Percentiles rank a stretch among this genome's conserved stretches.
Conservation (phyloP, 805 yeast genomes). For the Wickerhamiella shivajii region DNA sequence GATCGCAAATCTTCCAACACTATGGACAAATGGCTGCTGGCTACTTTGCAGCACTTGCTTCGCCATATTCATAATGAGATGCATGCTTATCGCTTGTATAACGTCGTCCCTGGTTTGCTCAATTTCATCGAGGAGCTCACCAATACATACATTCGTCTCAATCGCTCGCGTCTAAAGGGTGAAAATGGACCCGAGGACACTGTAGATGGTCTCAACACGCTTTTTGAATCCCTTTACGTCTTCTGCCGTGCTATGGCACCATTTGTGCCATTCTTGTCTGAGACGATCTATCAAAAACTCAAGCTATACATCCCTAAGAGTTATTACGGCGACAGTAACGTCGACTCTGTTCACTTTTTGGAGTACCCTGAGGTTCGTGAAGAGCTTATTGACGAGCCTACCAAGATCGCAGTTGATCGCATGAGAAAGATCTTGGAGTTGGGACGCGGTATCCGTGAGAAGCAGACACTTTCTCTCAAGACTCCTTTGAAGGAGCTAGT, state of each 20-base stretch:
- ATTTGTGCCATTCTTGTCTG: slow-evolving; percentile 92
- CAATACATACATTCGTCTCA: slow-evolving; percentile 97
- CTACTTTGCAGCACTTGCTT: slow-evolving; percentile 87
- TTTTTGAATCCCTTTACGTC: slow-evolving; percentile 78
- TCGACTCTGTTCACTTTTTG: slow-evolving; percentile 84
- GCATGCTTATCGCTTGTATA: slow-evolving; percentile 78
- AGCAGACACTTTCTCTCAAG: slow-evolving; percentile 83
- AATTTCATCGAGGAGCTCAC: slow-evolving; percentile 86
- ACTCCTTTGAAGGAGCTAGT: slow-evolving; percentile 84
- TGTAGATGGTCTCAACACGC: slow-evolving; percentile 71
- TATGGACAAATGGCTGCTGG: slow-evolving; percentile 95
- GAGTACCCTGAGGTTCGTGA: slow-evolving; percentile 74
- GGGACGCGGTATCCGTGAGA: slow-evolving; percentile 94
- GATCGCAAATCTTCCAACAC: slow-evolving; percentile 58
- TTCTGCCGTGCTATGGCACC: slow-evolving; percentile 97
- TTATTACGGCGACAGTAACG: slow-evolving; percentile 34
- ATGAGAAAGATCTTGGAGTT: slow-evolving; percentile 95
- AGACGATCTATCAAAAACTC: slow-evolving; percentile 69
- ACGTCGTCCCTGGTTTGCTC: slow-evolving; percentile 88
- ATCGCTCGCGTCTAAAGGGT: slow-evolving; percentile 96
- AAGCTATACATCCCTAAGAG: slow-evolving; percentile 36
- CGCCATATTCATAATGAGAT: slow-evolving; percentile 79
- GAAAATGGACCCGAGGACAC: slow-evolving; percentile 78
- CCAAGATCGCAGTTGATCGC: slow-evolving; percentile 78
- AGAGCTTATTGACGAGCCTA: slow-evolving; percentile 65